Evolutionary conservation across 2,329 filamentous ascomycete species (phyloP).

Genomic region (Zymoseptoria pseudotritici): DNA sequence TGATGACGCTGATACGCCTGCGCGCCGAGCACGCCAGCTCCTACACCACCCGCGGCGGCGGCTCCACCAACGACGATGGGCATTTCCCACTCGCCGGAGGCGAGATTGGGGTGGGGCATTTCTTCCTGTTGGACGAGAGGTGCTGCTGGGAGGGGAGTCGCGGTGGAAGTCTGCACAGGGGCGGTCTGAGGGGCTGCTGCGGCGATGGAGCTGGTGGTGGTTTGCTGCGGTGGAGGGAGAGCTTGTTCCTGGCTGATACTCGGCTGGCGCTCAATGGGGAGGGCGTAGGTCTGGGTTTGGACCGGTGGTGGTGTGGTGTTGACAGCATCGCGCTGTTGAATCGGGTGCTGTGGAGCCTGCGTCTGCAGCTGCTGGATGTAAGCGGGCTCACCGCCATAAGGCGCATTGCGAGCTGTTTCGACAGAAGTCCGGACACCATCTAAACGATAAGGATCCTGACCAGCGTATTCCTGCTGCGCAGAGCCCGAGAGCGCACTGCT

Average conservation of each 20-base stretch:
- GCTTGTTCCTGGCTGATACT: slow-evolving; percentile 14
- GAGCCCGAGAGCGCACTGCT: slow-evolving; percentile 25
- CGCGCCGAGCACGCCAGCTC: slow-evolving; percentile 31
- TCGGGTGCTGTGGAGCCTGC: not conserved
- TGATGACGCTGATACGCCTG: slow-evolving; percentile 20
- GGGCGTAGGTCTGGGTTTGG: slow-evolving; percentile 20
- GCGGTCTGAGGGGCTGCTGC: slow-evolving; percentile 3
- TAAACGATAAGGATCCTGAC: slow-evolving; percentile 25
- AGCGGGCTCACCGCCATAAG: not conserved
- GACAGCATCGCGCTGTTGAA: not conserved
- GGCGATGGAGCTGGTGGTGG: slow-evolving; percentile 13
- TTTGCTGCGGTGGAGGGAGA: slow-evolving; percentile 23
- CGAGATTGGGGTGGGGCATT: not conserved
- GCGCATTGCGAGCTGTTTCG: not conserved
- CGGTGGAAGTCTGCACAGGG: not conserved
- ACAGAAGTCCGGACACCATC: slow-evolving; percentile 18
- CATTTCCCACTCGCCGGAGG: not conserved
- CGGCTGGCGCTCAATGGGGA: slow-evolving; percentile 16
- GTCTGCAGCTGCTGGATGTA: not conserved
- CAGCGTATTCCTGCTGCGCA: slow-evolving; percentile 19
- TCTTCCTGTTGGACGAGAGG: slow-evolving; percentile 7
- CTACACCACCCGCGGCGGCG: slow-evolving; percentile 32
- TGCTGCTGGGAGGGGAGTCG: not conserved
- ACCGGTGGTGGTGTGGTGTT: slow-evolving; percentile 4
- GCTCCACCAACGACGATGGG: slow-evolving; percentile 37